phyloP scores from a whole-genome alignment of 2,329 filamentous ascomycete genomes.

The Cladosporium sp. region DNA sequence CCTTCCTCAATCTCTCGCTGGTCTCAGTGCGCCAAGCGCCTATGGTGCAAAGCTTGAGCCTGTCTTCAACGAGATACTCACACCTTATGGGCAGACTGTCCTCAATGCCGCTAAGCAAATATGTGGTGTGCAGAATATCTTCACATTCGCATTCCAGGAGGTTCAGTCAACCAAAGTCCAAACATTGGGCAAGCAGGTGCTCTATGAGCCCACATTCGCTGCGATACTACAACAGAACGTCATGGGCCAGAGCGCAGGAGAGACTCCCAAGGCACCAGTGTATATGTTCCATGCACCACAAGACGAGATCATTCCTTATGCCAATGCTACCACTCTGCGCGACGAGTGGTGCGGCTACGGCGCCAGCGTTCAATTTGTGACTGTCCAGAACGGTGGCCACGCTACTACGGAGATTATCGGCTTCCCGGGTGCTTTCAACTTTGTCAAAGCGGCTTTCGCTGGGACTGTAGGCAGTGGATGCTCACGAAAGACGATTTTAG shows the following conservation, averaged over 20 bases:
- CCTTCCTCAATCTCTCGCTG: conserved; percentile 28
- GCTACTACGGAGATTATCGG: conserved; percentile 30
- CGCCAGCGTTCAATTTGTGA: conserved; percentile 30
- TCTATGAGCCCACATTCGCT: conserved; percentile 27
- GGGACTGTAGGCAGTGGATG: conserved; percentile 25
- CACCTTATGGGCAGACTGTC: conserved; percentile 23
- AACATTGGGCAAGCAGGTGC: conserved; percentile 23
- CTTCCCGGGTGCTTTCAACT: conserved; percentile 27
- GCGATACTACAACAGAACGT: conserved; percentile 23
- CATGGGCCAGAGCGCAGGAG: conserved; percentile 27
- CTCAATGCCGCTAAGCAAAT: conserved; percentile 26
- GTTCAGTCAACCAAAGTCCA: conserved; percentile 8
- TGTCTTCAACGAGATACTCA: conserved; percentile 25
- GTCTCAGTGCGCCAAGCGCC: conserved; percentile 26
- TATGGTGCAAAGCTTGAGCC: conserved; percentile 29
- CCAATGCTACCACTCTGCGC: conserved; percentile 29
- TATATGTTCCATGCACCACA: conserved; percentile 31
- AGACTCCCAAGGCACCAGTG: conserved; percentile 32
- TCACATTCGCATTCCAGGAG: conserved; percentile 26
- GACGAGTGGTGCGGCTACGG: conserved; percentile 32
- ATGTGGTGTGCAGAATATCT: conserved; percentile 26
- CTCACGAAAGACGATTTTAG: conserved; percentile 22
- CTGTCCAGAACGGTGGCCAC: conserved; percentile 30
- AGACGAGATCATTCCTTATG: conserved; percentile 35
- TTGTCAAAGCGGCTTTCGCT: conserved; percentile 29